Base-by-base conservation (phyloP, 257 asterid species). In the Nicotiana tabacum region DNA sequence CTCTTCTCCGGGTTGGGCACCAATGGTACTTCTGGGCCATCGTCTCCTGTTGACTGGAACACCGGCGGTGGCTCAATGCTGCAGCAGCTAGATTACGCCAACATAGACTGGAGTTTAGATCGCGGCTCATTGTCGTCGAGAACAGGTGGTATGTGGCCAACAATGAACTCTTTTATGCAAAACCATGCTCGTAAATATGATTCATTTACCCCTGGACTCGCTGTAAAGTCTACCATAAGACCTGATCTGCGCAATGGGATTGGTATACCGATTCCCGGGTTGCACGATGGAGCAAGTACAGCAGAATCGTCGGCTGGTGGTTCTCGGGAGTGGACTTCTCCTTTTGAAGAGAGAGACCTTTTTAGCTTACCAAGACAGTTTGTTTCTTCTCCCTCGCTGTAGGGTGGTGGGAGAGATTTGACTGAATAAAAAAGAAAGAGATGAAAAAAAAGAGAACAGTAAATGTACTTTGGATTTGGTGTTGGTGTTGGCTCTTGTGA, bases 301-400 rank as follows among this genome's bases (percentile, higher is more conserved):
- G 16, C 82, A 0, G 98, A 94, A 51, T 21, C 86, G 2, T 57
- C 84, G 16, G 83, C 67, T 4, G 92, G 89, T 61, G 91, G 88
- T 57, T 92, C 97, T 16, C 89, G 93, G 39, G 98, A 92, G 81
- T 95, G 99, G 99, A 86, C 92, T 60, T 95, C 99, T 78, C 97
- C 99, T 5, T 95, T 95, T 67, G 99, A 95, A 81, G 99, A 95
- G 88, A 95, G 78, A 70, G 99, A 95, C 46, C 87, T 94, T 83
- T 95, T 95, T 87, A 89, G 97, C 90, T 86, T 95, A 70, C 90
- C 95, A 85, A 90, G 98, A 82, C 98, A 93, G 94, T 92, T 94
- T 88, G 98, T 96, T 92, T 91, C 96, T 83, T 90, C 97, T 77
- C 98, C 98, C 77, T 65, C 97, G 69, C 93, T 88, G 85, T 96